Evolutionary conservation across 208 protist genomes (phyloP), one percentile per base, ranked within the genome.

Genomic region (Leishmania lainsoni): DNA sequence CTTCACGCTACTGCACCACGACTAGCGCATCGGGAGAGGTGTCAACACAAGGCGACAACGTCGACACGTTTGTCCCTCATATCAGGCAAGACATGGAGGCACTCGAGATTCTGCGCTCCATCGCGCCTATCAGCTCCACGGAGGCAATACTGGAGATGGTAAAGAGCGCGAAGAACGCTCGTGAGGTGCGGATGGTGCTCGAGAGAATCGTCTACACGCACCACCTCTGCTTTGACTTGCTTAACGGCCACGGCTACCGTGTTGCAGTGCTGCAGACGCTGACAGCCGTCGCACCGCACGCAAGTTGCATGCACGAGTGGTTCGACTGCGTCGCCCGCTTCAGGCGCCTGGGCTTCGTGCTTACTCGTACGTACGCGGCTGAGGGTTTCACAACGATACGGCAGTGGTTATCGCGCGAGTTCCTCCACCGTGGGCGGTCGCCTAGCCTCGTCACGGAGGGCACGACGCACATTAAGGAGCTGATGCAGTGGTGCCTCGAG

Each of bases 201-300:
- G 88, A 95, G 65, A 87, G 79, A n/a, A 82, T 96, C 49, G 88
- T 91, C 29, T 96, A 96, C 83, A 80, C 76, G 35, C 91, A 94
- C 66, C 89, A 89, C 70, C 84, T 98, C 3, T 94, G 90, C 69
- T 88, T 88, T 49, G 94, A 98, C 76, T 73, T 93, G 35, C 80
- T 96, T 29, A 98, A 98, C 82, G 94, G 94, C 26, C 93, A 96
- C 74, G 93, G 92, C 9, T 98, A 89, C 82, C 92, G 94, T 22
- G 94, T 96, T 63, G 78, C 86, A 4, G 84, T 96, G 14, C 73
- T 98, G 76, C 92, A 94, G 78, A 59, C 91, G 56, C 81, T 98
- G 48, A 96, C 93, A 3, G 78, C 66, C 56, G 86, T 90, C 2
- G 93, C 91, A 0, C 87, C 90, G 35, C 89, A 88, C 42, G 89